Evolutionary conservation across 2,329 filamentous ascomycete genomes (phyloP).

Genomic region (Cladosporium sp.): DNA sequence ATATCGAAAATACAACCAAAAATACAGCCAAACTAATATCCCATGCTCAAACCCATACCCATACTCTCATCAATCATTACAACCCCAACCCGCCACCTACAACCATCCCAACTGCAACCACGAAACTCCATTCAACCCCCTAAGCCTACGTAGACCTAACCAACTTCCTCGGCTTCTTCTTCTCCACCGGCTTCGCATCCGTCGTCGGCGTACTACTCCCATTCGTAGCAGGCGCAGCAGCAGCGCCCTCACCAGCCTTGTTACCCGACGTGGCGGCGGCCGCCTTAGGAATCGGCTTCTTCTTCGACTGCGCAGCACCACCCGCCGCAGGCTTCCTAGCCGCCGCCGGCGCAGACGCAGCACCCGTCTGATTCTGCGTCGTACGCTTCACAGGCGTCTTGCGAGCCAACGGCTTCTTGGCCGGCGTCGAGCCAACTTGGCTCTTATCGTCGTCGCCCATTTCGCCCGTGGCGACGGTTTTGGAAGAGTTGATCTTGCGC

Average conservation of each 20-base stretch:
- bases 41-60: neutral
- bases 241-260: too few relatives aligned
- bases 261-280: too few relatives aligned
- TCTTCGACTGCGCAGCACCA: constrained; percentile 12
- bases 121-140: neutral
- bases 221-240: constrained; percentile 9
- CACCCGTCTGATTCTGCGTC: constrained; percentile 2
- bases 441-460: constrained; percentile 15
- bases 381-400: constrained; percentile 10
- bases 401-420: constrained; percentile 12
- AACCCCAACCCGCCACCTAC: too few relatives aligned
- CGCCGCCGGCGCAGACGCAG: constrained; percentile 15
- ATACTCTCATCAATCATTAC: neutral
- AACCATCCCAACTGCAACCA: too few relatives aligned
- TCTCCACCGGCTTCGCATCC: constrained; percentile 24
- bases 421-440: constrained; percentile 11
- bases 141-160: constrained; percentile 14
- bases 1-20: neutral
- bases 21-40: neutral
- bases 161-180: constrained; percentile 29
- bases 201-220: constrained; percentile 11
- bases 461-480: constrained; percentile 15
- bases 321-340: constrained; percentile 16
- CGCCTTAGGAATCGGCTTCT: constrained; percentile 19
- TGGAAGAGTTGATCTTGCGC: constrained; percentile 16